Conservation (phyloP, 768 basidiomycete genomes). For the Trametes cubensis region DNA sequence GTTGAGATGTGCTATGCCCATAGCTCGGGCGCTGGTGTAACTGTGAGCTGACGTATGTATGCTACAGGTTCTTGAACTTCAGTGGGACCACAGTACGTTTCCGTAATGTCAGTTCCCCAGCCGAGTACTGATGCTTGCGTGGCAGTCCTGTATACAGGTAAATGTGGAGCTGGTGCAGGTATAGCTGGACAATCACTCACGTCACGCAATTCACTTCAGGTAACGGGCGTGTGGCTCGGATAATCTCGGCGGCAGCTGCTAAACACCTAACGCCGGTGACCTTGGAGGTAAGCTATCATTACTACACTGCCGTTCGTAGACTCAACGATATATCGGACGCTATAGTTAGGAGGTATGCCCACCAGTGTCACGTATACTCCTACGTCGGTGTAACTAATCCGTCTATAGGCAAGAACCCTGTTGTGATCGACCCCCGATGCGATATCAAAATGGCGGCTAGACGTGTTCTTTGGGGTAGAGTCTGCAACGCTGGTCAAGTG, state of each 20-base stretch:
- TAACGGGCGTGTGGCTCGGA: conserved; percentile 55
- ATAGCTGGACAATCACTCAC: not conserved
- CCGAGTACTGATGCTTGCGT: not conserved
- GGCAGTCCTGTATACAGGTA: conserved; percentile 23
- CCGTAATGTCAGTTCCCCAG: not conserved
- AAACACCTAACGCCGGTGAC: conserved; percentile 25
- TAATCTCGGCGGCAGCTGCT: conserved; percentile 75
- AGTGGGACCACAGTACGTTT: conserved; percentile 63
- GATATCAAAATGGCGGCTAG: conserved; percentile 67
- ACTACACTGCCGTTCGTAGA: too few relatives aligned
- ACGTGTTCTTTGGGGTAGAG: conserved; percentile 81
- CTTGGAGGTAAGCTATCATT: too few relatives aligned
- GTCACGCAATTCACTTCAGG: not conserved
- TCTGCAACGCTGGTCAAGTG: conserved; percentile 64
- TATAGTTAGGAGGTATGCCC: conserved; percentile 51
- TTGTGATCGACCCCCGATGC: conserved; percentile 54
- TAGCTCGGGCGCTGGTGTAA: too few relatives aligned
- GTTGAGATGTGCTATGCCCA: too few relatives aligned
- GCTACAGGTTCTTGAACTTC: conserved; percentile 68
- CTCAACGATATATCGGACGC: conserved; percentile 32
- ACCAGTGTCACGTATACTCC: too few relatives aligned
- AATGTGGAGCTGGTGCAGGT: too few relatives aligned
- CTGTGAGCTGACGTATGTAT: not conserved
- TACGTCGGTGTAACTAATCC: not conserved
- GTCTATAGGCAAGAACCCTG: conserved; percentile 64